Evolutionary conservation across 108 stramenopile genomes (phyloP).

Genomic region (Stephanodiscus minutulus): DNA sequence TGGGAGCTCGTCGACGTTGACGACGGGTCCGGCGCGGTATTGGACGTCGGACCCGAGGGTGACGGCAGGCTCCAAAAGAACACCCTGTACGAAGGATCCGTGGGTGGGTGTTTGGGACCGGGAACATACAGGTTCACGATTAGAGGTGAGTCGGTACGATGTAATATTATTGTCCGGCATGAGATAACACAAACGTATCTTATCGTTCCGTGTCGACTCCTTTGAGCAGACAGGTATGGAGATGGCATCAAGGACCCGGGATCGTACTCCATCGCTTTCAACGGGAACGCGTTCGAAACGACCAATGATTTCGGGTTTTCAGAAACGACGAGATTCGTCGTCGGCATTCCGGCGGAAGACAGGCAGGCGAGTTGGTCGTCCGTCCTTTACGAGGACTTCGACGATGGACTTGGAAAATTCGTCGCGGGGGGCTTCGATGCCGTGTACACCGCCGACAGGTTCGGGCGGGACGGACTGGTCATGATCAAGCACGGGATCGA

Average conservation of each 20-base stretch:
- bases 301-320: slow-evolving; percentile 15
- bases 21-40: neutral
- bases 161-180: neutral
- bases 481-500: slow-evolving; percentile 13
- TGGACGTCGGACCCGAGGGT: slow-evolving; percentile 4
- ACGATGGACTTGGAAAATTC: slow-evolving; percentile 24
- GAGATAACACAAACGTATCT: neutral
- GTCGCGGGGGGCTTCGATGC: slow-evolving; percentile 7
- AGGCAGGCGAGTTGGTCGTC: slow-evolving; percentile 11
- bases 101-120: slow-evolving; percentile 6
- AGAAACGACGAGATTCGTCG: slow-evolving; percentile 16
- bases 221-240: slow-evolving; percentile 15
- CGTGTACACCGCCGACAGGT: neutral
- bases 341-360: neutral
- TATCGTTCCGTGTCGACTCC: neutral
- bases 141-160: slow-evolving; percentile 10
- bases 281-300: slow-evolving; percentile 9
- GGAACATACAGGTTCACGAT: slow-evolving; percentile 23
- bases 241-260: slow-evolving; percentile 27
- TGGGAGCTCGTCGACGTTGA: slow-evolving; percentile 12
- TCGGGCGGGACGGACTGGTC: slow-evolving; percentile 24
- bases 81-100: slow-evolving; percentile 9
- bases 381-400: slow-evolving; percentile 19
- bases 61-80: neutral
- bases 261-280: slow-evolving; percentile 14